Base-by-base conservation (phyloP, 1,284 basidiomycete genomes). In the Ceratobasidium theobromae region DNA sequence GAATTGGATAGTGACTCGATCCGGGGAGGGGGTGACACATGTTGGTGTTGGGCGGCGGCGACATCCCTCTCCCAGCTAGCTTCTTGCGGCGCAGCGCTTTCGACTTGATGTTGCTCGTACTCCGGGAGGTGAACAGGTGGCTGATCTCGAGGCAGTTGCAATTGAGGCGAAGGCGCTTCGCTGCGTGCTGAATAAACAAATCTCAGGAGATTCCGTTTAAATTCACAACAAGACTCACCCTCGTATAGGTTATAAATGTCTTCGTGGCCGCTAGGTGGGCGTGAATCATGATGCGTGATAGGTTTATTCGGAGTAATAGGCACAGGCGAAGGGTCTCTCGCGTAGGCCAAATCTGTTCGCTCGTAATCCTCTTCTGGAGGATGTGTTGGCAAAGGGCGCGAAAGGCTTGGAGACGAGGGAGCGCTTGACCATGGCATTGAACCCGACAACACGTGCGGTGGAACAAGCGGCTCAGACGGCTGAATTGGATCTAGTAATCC, bases 401-500 rank as follows among this genome's bases (percentile, higher is more conserved):
- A 53, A 23, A 51, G 52, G 40, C 14, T 53, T 12, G 53, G 51
- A 4, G 66, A 53, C 18, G 57, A 46, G 38, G 66, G 66, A 0
- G 40, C 45, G n/a, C 38, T 41, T 2, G 52, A 49, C 48, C 55
- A 58, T 16, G 66, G 66, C 18, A 51, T 52, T 4, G 46, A 21
- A 2, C 25, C 45, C 35, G 55, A 46, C 46, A 62, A 53, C 1
- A 43, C 49, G 5, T 55, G 66, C 6, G 57, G 51, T 2, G 48
- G 54, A 6, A 55, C 48, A 30, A 53, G 23, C 1, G 57, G 52
- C 4, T 28, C 18, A 23, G 27, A 35, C 16, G 30, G 35, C 16
- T 60, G 55, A 30, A 35, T 27, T 6, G 51, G 57, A 40, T 67
- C 66, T 9, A 54, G 65, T 9, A 52, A 32, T 1, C 41, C 43